Percentiles rank a stretch among this genome's conserved stretches.
phyloP scores from a whole-genome alignment of 177 flowering plant species.

The Vitis hybrid region DNA sequence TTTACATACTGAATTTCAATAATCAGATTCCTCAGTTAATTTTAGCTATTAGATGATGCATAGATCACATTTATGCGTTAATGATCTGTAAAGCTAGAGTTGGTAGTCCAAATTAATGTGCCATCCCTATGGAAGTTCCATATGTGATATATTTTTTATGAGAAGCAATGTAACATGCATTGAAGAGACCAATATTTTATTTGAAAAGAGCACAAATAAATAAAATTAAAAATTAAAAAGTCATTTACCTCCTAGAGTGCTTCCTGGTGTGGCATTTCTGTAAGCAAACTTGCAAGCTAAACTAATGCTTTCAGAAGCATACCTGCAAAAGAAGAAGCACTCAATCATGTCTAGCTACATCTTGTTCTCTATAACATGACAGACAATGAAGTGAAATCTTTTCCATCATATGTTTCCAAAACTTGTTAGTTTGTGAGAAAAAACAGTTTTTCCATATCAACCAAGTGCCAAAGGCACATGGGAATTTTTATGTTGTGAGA shows the following conservation, averaged over 20 bases:
- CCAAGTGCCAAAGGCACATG: too few relatives aligned
- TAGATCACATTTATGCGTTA: too few relatives aligned
- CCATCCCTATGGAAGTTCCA: too few relatives aligned
- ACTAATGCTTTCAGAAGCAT: slow-evolving; percentile 85
- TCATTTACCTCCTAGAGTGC: slow-evolving; percentile 62
- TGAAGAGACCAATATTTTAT: background rate
- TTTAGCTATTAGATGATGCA: too few relatives aligned
- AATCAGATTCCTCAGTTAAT: too few relatives aligned
- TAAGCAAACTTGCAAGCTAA: slow-evolving; percentile 92
- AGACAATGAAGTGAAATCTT: background rate
- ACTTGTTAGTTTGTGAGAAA: too few relatives aligned
- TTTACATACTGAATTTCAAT: too few relatives aligned
- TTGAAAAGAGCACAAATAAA: background rate
- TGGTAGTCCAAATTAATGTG: too few relatives aligned
- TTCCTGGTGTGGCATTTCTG: slow-evolving; percentile 89
- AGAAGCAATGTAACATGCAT: background rate
- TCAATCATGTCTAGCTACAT: background rate
- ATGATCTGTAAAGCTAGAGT: too few relatives aligned
- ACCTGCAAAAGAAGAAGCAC: slow-evolving; percentile 45
- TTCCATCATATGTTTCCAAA: background rate
- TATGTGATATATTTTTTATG: too few relatives aligned
- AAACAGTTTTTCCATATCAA: too few relatives aligned
- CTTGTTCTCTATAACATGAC: background rate
- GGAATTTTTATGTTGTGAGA: too few relatives aligned
- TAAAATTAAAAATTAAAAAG: background rate